Conservation (phyloP, 1,139 yeast species). For the Hanseniaspora gamundiae region DNA sequence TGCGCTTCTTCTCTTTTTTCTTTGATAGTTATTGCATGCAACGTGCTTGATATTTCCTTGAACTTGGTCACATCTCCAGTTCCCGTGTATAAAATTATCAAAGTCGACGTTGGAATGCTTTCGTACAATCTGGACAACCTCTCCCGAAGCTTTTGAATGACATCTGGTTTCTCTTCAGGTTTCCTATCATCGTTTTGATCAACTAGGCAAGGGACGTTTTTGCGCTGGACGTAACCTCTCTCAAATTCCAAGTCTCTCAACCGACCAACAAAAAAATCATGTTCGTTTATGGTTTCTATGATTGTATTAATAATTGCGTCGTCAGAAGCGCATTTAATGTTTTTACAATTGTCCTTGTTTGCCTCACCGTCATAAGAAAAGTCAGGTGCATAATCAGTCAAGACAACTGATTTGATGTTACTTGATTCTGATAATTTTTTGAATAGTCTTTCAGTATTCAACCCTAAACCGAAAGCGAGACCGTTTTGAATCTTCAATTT, state of each 20-base stretch:
- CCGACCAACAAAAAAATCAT: conserved; percentile 41
- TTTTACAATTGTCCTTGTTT: conserved; percentile 8
- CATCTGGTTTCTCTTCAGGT: conserved; percentile 8
- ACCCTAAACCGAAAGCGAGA: conserved; percentile 43
- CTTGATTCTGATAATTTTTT: conserved; percentile 20
- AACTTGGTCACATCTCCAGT: conserved; percentile 45
- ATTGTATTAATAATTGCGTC: conserved; percentile 41
- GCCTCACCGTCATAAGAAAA: conserved; percentile 2
- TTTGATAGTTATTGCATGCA: conserved; percentile 30
- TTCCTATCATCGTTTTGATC: conserved; percentile 5
- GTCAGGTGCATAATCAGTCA: conserved; percentile 22
- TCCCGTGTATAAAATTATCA: conserved; percentile 51
- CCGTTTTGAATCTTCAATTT: conserved; percentile 62
- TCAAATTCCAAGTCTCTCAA: conserved; percentile 48
- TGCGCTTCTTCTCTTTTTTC: conserved; percentile 29
- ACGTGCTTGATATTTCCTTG: conserved; percentile 29
- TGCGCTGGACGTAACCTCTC: conserved; percentile 17
- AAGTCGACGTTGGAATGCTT: conserved; percentile 43
- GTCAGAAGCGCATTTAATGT: conserved; percentile 39
- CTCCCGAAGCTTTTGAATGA: conserved; percentile 27
- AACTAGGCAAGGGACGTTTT: conserved; percentile 4
- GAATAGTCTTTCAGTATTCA: conserved; percentile 33
- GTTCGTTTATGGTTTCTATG: conserved; percentile 25
- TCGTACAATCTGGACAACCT: conserved; percentile 40
- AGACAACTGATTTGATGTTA: conserved; percentile 31